A percentile compares a stretch with the other conserved stretches of the same genome.
phyloP scores from a whole-genome alignment of 805 yeast species.

The Metschnikowia gelsemii region DNA sequence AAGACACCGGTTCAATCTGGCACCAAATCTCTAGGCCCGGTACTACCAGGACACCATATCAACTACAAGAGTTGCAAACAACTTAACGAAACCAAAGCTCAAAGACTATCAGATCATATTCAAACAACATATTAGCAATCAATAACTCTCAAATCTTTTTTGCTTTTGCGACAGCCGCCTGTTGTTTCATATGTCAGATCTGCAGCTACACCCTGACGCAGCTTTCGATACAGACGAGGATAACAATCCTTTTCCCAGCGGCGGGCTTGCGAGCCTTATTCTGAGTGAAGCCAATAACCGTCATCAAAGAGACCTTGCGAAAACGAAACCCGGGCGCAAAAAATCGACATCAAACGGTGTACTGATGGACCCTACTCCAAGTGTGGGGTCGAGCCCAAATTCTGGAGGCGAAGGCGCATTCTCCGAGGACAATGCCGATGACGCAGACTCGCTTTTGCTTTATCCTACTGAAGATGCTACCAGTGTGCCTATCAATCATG shows the following conservation, averaged over 20 bases:
- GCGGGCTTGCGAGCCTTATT: slow-evolving; percentile 29
- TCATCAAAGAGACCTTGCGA: neutral
- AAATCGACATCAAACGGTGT: too few species aligned
- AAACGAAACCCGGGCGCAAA: neutral
- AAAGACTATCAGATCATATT: too few species aligned
- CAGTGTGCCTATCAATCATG: slow-evolving; percentile 33
- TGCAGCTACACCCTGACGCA: slow-evolving; percentile 5
- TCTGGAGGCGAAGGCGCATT: slow-evolving; percentile 5
- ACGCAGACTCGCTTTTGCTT: slow-evolving; percentile 32
- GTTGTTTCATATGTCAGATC: slow-evolving; percentile 6
- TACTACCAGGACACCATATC: too few species aligned
- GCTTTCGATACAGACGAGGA: slow-evolving; percentile 32
- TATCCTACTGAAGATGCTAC: slow-evolving; percentile 25
- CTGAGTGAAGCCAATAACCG: slow-evolving; percentile 14
- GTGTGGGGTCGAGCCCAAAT: too few species aligned
- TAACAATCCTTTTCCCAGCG: slow-evolving; percentile 37
- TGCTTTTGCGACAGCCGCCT: neutral
- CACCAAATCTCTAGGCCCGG: too few species aligned
- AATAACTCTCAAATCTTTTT: neutral
- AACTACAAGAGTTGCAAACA: too few species aligned
- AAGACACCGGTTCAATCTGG: too few species aligned
- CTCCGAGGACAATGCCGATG: too few species aligned
- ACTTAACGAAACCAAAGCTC: too few species aligned
- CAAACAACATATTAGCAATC: neutral
- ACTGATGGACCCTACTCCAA: too few species aligned